Evolutionary conservation across 768 basidiomycete species (phyloP).

Genomic region (Boletus fagicola): DNA sequence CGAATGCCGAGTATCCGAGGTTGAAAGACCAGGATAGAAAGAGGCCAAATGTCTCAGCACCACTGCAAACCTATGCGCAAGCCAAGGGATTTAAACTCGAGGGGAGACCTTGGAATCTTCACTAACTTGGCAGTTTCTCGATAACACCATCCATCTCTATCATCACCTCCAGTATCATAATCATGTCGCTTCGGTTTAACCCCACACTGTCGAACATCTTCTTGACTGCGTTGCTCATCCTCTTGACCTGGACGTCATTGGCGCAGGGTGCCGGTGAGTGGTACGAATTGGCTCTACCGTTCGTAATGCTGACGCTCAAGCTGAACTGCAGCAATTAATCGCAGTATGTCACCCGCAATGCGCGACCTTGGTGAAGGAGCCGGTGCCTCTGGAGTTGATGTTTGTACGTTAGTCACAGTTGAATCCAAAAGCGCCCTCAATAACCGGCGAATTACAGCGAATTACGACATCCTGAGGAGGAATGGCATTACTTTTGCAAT

Average conservation of each 20-base stretch:
- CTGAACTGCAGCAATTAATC: conserved; percentile 3
- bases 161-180: not conserved
- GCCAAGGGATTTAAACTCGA: conserved; percentile 4
- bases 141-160: not conserved
- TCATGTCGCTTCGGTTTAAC: conserved; percentile 1
- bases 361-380: not conserved
- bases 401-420: conserved; percentile 1
- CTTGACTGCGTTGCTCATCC: not conserved
- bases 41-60: not conserved
- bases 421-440: not conserved
- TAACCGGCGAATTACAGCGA: not conserved
- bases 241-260: conserved; percentile 7
- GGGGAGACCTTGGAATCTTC: not conserved
- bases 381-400: not conserved
- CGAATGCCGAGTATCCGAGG: not conserved
- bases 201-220: not conserved
- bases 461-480: not conserved
- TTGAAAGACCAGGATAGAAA: not conserved
- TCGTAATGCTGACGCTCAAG: not conserved
- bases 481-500: not conserved
- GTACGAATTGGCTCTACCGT: not conserved
- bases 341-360: not conserved
- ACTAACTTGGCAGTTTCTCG: not conserved
- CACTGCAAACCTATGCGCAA: conserved; percentile 5
- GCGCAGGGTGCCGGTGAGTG: conserved; percentile 10